Evolutionary conservation across 768 basidiomycete genomes (phyloP), one percentile per base, ranked within the genome.

Genomic region (Termitomyces sp.): DNA sequence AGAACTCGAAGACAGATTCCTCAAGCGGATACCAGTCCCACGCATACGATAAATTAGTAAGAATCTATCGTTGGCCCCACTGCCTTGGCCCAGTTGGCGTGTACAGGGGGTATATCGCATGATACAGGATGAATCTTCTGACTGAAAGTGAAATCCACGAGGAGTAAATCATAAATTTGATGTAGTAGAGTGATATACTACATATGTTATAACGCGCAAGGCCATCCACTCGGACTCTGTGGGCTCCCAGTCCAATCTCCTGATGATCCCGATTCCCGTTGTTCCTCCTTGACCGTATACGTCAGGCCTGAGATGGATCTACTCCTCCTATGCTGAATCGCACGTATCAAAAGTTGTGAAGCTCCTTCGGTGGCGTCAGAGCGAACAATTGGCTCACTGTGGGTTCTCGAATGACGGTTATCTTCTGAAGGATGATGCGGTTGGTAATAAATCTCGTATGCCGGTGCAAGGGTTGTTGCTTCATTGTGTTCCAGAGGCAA

Each of bases 21-120:
- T 83, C 84, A 87, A 5, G 81, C 79, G 6, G 79, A 78, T 1
- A 81, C 82, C 5, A 87, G 72, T 63, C 86, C 84, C 85, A 87
- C 86, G 84, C 43, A 84, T 77, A 8, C 82, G 77, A 38, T 20
- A 74, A 73, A 60, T 85, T 81, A 3, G 80, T 83, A 33, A 85
- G 67, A 4, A 85, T 65, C 84, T 83, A 86, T 5, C 84, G 77
- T 65, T 84, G 76, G 0, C 16, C 83, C 83, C 3, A 69, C 62
- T 1, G 82, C 78, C 51, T 74, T 76, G 33, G 62, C 55, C 56
- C 80, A 80, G 32, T 79, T 61, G 12, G 64, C 62, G 63, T 82
- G 82, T 1, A 87, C 76, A 23, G 84, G 83, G 33, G 87, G 70
- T 64, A 88, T 78, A 10, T 81, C 81, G 12, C 82, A 78, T 14